phyloP scores from a whole-genome alignment of 306 rosid species.

The Sechiopsis laciniata region DNA sequence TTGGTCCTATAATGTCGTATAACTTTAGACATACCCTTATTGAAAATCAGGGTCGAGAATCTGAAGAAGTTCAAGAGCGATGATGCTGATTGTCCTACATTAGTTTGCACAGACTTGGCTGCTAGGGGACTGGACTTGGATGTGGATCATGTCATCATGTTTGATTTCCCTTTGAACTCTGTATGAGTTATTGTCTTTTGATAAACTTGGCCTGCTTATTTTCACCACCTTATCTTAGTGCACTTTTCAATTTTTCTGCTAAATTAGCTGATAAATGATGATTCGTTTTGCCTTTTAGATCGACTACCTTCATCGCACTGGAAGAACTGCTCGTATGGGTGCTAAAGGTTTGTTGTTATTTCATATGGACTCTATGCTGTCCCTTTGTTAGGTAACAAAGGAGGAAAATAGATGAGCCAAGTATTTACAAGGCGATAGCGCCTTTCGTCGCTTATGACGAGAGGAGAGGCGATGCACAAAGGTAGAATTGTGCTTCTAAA shows the following conservation, averaged over 20 bases:
- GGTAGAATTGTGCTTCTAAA: no score
- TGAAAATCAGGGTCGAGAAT: constrained; percentile 73
- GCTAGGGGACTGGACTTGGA: constrained; percentile 95
- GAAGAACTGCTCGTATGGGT: constrained; percentile 99
- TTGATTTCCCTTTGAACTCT: constrained; percentile 84
- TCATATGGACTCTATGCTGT: neutral
- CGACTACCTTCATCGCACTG: constrained; percentile 94
- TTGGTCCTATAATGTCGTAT: neutral
- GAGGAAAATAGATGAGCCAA: neutral
- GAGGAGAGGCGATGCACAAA: no score
- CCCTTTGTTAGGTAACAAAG: neutral
- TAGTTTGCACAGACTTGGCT: constrained; percentile 95
- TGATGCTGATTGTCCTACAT: constrained; percentile 80
- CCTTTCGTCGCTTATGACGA: no score
- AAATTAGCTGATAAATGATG: neutral
- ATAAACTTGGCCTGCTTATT: constrained; percentile 1
- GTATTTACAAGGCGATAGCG: no score
- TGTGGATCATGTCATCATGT: constrained; percentile 96
- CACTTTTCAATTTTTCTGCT: neutral
- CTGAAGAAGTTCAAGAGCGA: constrained; percentile 83
- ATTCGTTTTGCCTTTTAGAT: constrained; percentile 39
- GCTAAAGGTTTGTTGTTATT: constrained; percentile 58
- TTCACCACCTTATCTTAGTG: neutral
- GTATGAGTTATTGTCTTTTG: constrained; percentile 39
- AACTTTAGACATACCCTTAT: constrained; percentile 15